Conservation (phyloP, 805 yeast species). For the Sungouiozyma ichnusensis region DNA sequence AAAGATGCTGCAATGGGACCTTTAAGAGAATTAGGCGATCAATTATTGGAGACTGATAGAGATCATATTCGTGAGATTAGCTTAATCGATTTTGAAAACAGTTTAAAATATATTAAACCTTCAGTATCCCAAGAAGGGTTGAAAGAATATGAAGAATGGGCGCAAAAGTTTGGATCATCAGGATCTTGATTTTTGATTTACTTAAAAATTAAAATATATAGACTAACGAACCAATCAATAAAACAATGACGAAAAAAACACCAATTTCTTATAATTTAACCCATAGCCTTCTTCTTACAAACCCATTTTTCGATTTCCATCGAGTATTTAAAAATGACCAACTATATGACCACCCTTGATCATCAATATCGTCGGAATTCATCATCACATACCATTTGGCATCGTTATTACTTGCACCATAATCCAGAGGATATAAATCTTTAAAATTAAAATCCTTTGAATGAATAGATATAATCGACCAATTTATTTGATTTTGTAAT, state of each 20-base stretch:
- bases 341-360: slow-evolving; percentile 76
- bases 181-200: slow-evolving; percentile 43
- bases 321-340: slow-evolving; percentile 34
- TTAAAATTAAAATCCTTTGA: slow-evolving; percentile 6
- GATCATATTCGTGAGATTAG: slow-evolving; percentile 70
- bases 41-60: slow-evolving; percentile 54
- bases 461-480: slow-evolving; percentile 8
- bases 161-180: slow-evolving; percentile 71
- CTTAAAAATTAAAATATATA: too few species aligned
- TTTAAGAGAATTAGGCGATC: slow-evolving; percentile 78
- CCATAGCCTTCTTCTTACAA: slow-evolving; percentile 64
- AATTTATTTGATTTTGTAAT: slow-evolving; percentile 5
- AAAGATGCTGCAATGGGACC: slow-evolving; percentile 99
- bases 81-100: slow-evolving; percentile 60
- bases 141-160: slow-evolving; percentile 80
- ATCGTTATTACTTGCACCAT: slow-evolving; percentile 2
- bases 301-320: slow-evolving; percentile 61
- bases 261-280: slow-evolving; percentile 30
- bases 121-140: slow-evolving; percentile 81
- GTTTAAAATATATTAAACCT: slow-evolving; percentile 74
- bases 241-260: too few species aligned
- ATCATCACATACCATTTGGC: slow-evolving; percentile 60
- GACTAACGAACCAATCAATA: too few species aligned
- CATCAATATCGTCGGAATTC: slow-evolving; percentile 56
- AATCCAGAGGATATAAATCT: slow-evolving; percentile 14